Evolutionary conservation across 805 yeast genomes (phyloP), one percentile per base, ranked within the genome.

Genomic region (Candida maltosa): DNA sequence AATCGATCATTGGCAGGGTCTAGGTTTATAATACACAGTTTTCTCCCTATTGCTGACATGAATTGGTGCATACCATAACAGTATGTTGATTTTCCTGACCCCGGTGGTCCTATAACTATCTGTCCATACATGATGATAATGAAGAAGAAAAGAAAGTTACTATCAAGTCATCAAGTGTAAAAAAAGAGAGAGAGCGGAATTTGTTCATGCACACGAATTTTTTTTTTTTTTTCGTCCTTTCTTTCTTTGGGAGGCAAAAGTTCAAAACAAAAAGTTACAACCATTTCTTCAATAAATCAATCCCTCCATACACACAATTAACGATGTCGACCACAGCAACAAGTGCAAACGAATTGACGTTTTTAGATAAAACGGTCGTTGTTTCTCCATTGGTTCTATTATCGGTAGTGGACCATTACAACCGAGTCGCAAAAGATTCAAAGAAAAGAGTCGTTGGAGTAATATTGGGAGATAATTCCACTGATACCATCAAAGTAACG

Each of bases 51-150:
- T 2, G 97, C 96, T 40, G 85, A 83, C 49, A 91, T 72, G 58
- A 93, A 93, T 65, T 93, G 97, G 44, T 75, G 75, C 79, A 91
- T 79, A 28, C 98, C 99, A 56, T 80, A 70, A 57, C 97, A 89
- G 56, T 87, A 93, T 0, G 98, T 94, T 0, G 96, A 86, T 53
- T 93, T 93, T 1, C 99, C 99, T 0, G 95, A 75, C 1, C 98
- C 99, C 1, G 99, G 99, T 0, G 98, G 97, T 0, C 99, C 99
- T 25, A 93, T 87, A 7, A 91, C 89, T 7, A 93, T 76, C 61
- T 93, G 96, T 3, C 95, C 96, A 58, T 85, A 85, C 73, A 68
- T 68, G 5, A 17, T 14, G 4, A 16, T 12, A 4, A 14, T 6
- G 8, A 17, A n/a, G 16, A 22, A 7, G 23, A 26, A 4, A 4